Base-by-base conservation (phyloP, 768 basidiomycete genomes). In the Harrya chromipes region DNA sequence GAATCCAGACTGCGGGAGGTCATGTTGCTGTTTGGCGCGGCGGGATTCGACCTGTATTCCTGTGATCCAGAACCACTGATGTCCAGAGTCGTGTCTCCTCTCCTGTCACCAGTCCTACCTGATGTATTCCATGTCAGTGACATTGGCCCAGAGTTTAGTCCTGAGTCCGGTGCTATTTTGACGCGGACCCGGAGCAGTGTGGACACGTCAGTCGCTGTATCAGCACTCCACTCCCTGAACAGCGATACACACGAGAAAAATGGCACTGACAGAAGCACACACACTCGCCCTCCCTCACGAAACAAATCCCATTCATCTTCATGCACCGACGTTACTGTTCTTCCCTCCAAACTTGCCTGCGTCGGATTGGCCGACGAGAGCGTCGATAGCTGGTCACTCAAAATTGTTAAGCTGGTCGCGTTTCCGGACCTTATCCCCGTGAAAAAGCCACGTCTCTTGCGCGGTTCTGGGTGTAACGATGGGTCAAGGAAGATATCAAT, bases 331-430 rank as follows among this genome's bases (percentile, higher is more conserved):
- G 86, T 90, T 16, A 72, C 72, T 38, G 67, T 88, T 11, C 75
- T 90, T 5, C 66, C 77, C n/a, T 79, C 85, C 26, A 86, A 87
- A 58, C 75, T 90, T 27, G 80, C 85, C 9, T 90, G 85, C 58
- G 85, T 90, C 29, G 88, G 88, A 2, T 72, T 90, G 23, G 80
- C 81, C 35, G 82, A 86, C 58, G 83, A 84, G 53, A 72, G 74
- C 40, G 78, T 82, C 29, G 83, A 87, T 49, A 76, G 79, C 42
- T 90, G 88, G 88, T 78, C 79, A 20, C 75, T 85, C 53, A 90
- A 90, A 71, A 78, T 90, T 37, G 73, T 90, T 52, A 87, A 88
- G 68, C 75, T 89, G 13, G 75, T 90, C 34, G 85, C 87, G 6
- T 89, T 81, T 63, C 85, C 86, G 0, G 86, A 88, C 52, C 75